A percentile compares a stretch with the other conserved stretches of the same genome.
These are phyloP conservation scores for Zygosaccharomyces sapae DNA, from an alignment of 1,139 yeast genomes.

Conservation along the genomic window DNA sequence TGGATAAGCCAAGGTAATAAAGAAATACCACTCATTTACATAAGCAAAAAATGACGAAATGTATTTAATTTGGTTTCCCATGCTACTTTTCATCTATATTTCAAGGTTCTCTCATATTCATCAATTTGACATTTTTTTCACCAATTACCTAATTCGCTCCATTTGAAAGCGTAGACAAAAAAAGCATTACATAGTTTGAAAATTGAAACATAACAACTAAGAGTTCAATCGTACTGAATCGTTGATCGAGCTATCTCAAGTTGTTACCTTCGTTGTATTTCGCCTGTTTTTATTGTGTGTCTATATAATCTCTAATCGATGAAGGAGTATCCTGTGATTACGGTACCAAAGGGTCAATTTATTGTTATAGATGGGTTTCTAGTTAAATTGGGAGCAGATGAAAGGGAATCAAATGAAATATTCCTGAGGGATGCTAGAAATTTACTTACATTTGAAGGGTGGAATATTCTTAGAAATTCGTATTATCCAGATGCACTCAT, in stretches of 20 bases:
- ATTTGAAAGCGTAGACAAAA: background rate
- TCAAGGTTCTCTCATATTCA: no score
- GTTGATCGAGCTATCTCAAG: background rate
- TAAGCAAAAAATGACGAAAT: no score
- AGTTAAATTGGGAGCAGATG: conserved; percentile 4
- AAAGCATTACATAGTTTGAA: background rate
- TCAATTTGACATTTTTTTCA: background rate
- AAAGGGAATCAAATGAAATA: background rate
- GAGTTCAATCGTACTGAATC: no score
- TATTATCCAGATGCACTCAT: conserved; percentile 6
- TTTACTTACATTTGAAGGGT: conserved; percentile 1
- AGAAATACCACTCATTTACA: no score
- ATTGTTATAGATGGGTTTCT: conserved; percentile 9
- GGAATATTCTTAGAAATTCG: conserved; percentile 5
- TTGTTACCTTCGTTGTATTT: no score
- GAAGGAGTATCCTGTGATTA: conserved; percentile 8
- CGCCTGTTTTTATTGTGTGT: no score
- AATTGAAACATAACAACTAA: no score
- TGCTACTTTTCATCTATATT: no score
- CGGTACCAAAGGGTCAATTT: conserved; percentile 7
- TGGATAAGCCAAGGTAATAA: no score
- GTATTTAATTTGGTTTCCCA: no score
- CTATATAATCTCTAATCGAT: background rate
- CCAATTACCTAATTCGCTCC: background rate
- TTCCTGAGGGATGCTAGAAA: conserved; percentile 1